A percentile compares a stretch with the other conserved stretches of the same genome.
Conservation (phyloP, 495 filamentous ascomycete species). For the Haplographium delicatum region DNA sequence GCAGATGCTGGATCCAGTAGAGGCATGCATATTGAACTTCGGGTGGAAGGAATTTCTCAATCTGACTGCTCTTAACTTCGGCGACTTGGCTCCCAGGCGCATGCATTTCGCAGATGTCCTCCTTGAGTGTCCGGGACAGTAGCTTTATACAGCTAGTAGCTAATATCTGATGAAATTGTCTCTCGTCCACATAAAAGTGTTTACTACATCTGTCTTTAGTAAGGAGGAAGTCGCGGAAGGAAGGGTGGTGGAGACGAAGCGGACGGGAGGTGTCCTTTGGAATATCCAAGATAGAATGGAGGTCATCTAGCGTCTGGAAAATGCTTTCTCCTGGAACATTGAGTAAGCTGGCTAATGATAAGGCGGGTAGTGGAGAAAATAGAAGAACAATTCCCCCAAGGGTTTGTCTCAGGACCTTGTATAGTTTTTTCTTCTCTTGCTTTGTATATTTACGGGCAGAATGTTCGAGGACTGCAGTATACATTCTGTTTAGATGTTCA, state of each 20-base stretch:
- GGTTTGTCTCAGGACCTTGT: constrained; percentile 10
- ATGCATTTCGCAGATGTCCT: constrained; percentile 35
- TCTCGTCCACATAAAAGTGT: constrained; percentile 39
- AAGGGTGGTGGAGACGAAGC: constrained; percentile 39
- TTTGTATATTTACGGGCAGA: background rate
- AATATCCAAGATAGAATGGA: constrained; percentile 34
- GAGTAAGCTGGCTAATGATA: constrained; percentile 24
- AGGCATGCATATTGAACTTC: constrained; percentile 20
- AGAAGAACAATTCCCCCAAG: constrained; percentile 30
- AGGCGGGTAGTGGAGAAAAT: constrained; percentile 27
- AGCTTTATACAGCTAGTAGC: constrained; percentile 32
- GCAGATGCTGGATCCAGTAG: constrained; percentile 10
- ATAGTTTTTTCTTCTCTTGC: constrained; percentile 1
- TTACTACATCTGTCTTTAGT: constrained; percentile 28
- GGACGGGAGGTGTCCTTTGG: constrained; percentile 23
- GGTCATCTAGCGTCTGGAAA: constrained; percentile 19
- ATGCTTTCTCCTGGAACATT: constrained; percentile 11
- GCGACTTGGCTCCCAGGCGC: constrained; percentile 25
- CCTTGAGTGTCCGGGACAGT: constrained; percentile 27
- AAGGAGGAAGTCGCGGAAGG: constrained; percentile 49
- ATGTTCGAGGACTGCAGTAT: constrained; percentile 3
- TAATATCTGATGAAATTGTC: constrained; percentile 29
- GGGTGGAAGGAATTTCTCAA: constrained; percentile 22
- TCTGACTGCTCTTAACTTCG: constrained; percentile 17
- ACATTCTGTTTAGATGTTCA: constrained; percentile 11